Percentiles rank a stretch among this genome's conserved stretches.
Evolutionary conservation across 345 rosid genomes (phyloP).

Genomic region (Arabidopsis thaliana): TAIR10.1 NC_003074.8:22554001-22554500

Average conservation of each 20-base stretch:
- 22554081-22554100: background rate
- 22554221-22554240: no score
- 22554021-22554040: constrained; percentile 2
- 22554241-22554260: no score
- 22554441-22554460: background rate
- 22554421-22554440: background rate
- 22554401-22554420: background rate
- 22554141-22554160: no score
- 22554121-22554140: background rate
- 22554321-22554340: background rate
- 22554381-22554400: background rate
- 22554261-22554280: background rate
- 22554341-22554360: background rate
- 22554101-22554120: background rate
- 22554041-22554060: background rate
- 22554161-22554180: no score
- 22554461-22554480: background rate
- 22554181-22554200: no score
- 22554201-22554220: no score
- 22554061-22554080: background rate
- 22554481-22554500: background rate
- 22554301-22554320: background rate
- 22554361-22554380: background rate
- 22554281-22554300: background rate
- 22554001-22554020: background rate